Conservation (phyloP, 495 filamentous ascomycete genomes). For the Cercophora newfieldiana region DNA sequence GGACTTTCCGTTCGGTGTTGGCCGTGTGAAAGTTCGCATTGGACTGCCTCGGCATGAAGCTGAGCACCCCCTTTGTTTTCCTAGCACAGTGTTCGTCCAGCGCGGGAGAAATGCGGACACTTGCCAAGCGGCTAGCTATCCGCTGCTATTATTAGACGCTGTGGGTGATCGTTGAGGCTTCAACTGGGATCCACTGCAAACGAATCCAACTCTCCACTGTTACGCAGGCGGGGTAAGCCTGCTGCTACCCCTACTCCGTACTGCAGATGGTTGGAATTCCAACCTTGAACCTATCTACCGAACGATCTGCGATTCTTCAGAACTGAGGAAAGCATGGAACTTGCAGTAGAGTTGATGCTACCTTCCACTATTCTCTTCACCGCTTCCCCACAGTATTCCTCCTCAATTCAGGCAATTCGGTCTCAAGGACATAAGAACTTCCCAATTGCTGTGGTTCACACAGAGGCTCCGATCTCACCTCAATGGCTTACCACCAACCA, state of each 20-base stretch:
- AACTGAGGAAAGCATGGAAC: too few species aligned
- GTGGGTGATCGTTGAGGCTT: constrained; percentile 14
- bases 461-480: too few species aligned
- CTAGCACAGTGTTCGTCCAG: background rate
- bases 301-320: too few species aligned
- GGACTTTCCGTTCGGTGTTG: background rate
- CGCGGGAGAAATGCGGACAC: background rate
- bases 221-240: too few species aligned
- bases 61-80: background rate
- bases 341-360: background rate
- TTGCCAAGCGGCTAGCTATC: background rate
- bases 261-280: too few species aligned
- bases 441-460: too few species aligned
- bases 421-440: too few species aligned
- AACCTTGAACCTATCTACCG: too few species aligned
- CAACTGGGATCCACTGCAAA: background rate
- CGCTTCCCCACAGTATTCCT: too few species aligned
- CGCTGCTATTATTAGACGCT: constrained; percentile 26
- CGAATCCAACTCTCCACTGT: background rate
- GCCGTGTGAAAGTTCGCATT: background rate
- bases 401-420: too few species aligned
- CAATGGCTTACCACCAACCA: too few species aligned
- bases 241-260: too few species aligned
- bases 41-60: background rate
- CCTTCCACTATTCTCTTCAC: background rate